Percentiles rank a stretch among this genome's conserved stretches.
These are phyloP conservation scores for Plasmodium coatneyi DNA, from an alignment of 169 alveolate species.

Conservation along the genomic window DNA sequence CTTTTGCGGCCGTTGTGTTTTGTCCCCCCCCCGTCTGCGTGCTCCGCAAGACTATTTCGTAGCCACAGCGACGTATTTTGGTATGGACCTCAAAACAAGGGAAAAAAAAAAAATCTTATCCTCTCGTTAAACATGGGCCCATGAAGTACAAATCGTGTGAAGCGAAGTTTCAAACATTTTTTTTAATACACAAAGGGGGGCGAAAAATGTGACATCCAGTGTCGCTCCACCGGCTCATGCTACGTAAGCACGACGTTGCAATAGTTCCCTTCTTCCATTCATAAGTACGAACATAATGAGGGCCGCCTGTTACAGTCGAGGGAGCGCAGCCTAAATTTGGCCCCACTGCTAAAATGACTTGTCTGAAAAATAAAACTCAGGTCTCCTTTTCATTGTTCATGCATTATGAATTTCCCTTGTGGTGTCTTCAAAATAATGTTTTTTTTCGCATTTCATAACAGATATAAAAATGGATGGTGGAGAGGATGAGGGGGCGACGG, in stretches of 20 bases:
- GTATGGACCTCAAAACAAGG: background rate
- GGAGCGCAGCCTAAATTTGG: background rate
- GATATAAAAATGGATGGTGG: constrained; percentile 26
- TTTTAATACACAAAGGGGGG: background rate
- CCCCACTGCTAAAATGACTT: background rate
- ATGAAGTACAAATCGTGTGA: background rate
- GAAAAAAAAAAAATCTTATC: background rate
- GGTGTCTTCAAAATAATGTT: background rate
- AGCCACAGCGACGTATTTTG: background rate
- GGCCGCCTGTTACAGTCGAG: background rate
- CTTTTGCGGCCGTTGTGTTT: background rate
- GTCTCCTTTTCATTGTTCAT: background rate
- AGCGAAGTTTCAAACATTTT: background rate
- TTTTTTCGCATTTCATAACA: background rate
- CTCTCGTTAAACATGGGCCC: background rate
- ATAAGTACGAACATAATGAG: background rate
- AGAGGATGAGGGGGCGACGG: constrained; percentile 10
- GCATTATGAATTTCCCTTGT: background rate
- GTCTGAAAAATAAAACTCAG: background rate
- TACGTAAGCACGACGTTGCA: background rate
- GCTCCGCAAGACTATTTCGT: background rate
- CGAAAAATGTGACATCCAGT: background rate
- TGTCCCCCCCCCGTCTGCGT: background rate
- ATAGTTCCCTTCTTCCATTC: background rate
- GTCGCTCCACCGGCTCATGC: background rate